phyloP scores from a whole-genome alignment of 2,329 filamentous ascomycete species.

The Microascus cirrosus region DNA sequence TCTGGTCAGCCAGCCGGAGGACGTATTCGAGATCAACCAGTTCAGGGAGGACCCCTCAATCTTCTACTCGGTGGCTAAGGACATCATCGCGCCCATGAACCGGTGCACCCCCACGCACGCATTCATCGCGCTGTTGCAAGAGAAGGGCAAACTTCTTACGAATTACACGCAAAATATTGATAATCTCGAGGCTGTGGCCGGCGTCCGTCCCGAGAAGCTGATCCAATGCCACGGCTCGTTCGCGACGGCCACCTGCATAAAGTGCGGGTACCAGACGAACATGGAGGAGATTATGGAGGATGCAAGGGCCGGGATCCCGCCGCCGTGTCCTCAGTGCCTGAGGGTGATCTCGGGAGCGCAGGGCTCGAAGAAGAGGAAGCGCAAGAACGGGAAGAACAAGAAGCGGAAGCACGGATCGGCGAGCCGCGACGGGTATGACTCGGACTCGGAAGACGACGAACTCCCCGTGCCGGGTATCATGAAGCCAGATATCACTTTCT shows the following conservation, averaged over 20 bases:
- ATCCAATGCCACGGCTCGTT: slow-evolving; percentile 97
- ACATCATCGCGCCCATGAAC: slow-evolving; percentile 73
- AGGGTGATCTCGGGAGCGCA: slow-evolving; percentile 22
- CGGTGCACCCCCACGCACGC: slow-evolving; percentile 85
- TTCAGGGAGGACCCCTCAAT: slow-evolving; percentile 80
- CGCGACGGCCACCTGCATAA: slow-evolving; percentile 79
- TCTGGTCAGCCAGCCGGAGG: slow-evolving; percentile 65
- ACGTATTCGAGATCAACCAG: slow-evolving; percentile 84
- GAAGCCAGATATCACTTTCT: slow-evolving; percentile 98
- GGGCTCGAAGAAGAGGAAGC: slow-evolving; percentile 25
- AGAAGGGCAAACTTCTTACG: slow-evolving; percentile 79
- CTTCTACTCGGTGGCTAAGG: slow-evolving; percentile 85
- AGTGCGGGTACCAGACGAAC: slow-evolving; percentile 62
- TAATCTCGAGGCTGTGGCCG: slow-evolving; percentile 82
- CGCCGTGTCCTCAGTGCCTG: slow-evolving; percentile 64
- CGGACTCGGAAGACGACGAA: slow-evolving; percentile 30
- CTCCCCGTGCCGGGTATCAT: slow-evolving; percentile 67
- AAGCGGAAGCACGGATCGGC: slow-evolving; percentile 20
- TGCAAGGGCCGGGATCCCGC: slow-evolving; percentile 64
- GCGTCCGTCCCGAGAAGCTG: slow-evolving; percentile 68
- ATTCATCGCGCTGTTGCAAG: slow-evolving; percentile 82
- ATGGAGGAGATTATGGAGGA: slow-evolving; percentile 73
- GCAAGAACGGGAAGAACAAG: slow-evolving; percentile 24
- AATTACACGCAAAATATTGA: slow-evolving; percentile 99
- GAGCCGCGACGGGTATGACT: slow-evolving; percentile 15